A percentile compares a stretch with the other conserved stretches of the same genome.
Evolutionary conservation across 768 basidiomycete species (phyloP).

Genomic region (Suillus luteus): DNA sequence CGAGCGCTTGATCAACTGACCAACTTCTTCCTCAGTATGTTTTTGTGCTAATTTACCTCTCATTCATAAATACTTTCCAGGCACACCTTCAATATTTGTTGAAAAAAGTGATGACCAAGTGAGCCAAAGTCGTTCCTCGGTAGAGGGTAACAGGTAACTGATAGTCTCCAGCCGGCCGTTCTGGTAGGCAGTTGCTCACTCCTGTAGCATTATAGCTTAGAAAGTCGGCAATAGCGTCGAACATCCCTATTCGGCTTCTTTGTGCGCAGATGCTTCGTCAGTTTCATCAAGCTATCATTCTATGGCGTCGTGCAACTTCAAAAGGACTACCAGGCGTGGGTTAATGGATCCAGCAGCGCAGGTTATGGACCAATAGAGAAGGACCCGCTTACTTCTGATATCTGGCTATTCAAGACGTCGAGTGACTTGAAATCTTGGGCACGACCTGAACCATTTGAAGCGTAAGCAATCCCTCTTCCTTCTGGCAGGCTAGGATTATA

Average conservation of each 20-base stretch:
- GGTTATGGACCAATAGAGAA: slow-evolving; percentile 54
- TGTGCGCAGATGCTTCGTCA: slow-evolving; percentile 73
- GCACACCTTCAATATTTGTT: slow-evolving; percentile 57
- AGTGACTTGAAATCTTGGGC: slow-evolving; percentile 70
- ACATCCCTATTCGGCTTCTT: slow-evolving; percentile 84
- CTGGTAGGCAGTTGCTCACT: slow-evolving; percentile 20
- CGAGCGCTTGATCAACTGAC: slow-evolving; percentile 58
- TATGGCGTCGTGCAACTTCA: slow-evolving; percentile 68
- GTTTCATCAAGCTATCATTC: slow-evolving; percentile 76
- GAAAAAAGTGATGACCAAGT: slow-evolving; percentile 62
- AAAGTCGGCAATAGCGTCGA: slow-evolving; percentile 48
- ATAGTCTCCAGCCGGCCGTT: slow-evolving; percentile 25
- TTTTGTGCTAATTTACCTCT: not conserved
- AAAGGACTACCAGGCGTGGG: slow-evolving; percentile 68
- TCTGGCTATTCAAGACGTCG: slow-evolving; percentile 58
- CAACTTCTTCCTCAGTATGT: slow-evolving; percentile 53
- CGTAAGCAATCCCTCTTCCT: slow-evolving; percentile 41
- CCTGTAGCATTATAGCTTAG: not conserved
- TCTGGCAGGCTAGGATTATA: slow-evolving; percentile 8
- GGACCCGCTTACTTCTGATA: slow-evolving; percentile 53
- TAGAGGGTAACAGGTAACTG: not conserved
- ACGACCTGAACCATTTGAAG: slow-evolving; percentile 57
- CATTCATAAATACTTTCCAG: slow-evolving; percentile 34
- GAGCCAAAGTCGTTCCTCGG: slow-evolving; percentile 11
- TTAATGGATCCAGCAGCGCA: slow-evolving; percentile 45